Evolutionary conservation across 495 filamentous ascomycete species (phyloP).

Genomic region (Tuber microsphaerosporum): DNA sequence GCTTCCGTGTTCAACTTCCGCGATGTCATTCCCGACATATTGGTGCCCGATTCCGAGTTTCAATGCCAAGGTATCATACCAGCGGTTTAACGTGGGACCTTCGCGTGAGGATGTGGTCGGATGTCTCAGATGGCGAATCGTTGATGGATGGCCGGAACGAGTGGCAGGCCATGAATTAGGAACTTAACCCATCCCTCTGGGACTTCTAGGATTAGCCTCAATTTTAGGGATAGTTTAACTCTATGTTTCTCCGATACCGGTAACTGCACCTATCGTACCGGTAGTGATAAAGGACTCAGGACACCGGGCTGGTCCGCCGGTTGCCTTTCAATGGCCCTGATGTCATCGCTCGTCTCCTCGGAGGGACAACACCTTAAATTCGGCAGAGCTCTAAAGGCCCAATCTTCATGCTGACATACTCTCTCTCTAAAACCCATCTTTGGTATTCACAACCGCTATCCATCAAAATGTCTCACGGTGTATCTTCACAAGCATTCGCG

Average conservation of each 20-base stretch:
- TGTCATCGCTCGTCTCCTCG: background rate
- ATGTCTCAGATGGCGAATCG: background rate
- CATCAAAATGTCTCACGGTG: conserved; percentile 19
- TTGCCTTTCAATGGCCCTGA: background rate
- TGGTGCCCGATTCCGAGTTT: background rate
- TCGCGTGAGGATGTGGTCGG: background rate
- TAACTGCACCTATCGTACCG: background rate
- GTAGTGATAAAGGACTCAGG: background rate
- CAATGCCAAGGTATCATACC: background rate
- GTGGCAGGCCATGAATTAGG: background rate
- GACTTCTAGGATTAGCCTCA: background rate
- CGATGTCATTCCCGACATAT: background rate
- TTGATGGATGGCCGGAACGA: background rate
- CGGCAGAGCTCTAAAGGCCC: background rate
- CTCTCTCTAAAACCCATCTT: background rate
- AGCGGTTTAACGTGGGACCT: background rate
- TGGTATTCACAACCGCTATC: background rate
- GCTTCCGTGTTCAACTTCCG: background rate
- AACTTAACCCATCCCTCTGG: background rate
- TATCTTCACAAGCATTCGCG: conserved; percentile 23
- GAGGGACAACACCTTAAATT: background rate
- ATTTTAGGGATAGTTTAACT: background rate
- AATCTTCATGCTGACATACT: background rate
- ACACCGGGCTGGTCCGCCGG: background rate
- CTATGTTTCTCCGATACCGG: background rate